A percentile compares a stretch with the other conserved stretches of the same genome.
Evolutionary conservation across 1,284 basidiomycete genomes (phyloP).

Genomic region (Sporisorium graminicola): DNA sequence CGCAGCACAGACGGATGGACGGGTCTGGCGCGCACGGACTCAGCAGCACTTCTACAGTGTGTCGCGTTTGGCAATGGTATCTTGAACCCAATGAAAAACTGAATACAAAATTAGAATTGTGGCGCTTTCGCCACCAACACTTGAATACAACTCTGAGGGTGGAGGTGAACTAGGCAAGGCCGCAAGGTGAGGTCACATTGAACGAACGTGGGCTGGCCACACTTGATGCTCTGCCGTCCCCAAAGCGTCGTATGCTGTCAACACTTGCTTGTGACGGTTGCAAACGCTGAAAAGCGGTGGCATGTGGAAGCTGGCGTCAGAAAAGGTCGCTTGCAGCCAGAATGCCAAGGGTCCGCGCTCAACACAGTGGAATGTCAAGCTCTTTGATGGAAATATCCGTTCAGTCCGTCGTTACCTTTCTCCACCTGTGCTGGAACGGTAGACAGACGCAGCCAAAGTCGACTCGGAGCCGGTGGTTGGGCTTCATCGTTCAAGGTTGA

Average conservation of each 20-base stretch:
- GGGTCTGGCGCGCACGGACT: conserved; percentile 23
- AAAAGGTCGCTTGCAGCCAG: neutral
- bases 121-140: too few relatives aligned
- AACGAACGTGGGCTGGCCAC: neutral
- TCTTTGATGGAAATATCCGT: conserved; percentile 1
- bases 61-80: too few relatives aligned
- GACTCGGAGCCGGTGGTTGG: neutral
- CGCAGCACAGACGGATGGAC: neutral
- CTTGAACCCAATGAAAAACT: too few relatives aligned
- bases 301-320: too few relatives aligned
- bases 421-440: neutral
- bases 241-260: too few relatives aligned
- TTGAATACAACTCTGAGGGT: neutral
- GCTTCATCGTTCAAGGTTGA: neutral
- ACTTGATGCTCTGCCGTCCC: neutral
- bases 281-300: too few relatives aligned
- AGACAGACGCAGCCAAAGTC: too few relatives aligned
- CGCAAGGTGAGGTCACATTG: conserved; percentile 2
- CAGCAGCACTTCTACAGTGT: neutral
- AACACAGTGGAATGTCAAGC: conserved; percentile 5
- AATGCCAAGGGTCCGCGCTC: too few relatives aligned
- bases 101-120: neutral
- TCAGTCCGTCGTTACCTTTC: neutral
- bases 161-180: neutral
- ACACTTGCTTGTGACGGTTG: too few relatives aligned